Evolutionary conservation across 768 basidiomycete genomes (phyloP).

Genomic region (Termitomyces heimii): DNA sequence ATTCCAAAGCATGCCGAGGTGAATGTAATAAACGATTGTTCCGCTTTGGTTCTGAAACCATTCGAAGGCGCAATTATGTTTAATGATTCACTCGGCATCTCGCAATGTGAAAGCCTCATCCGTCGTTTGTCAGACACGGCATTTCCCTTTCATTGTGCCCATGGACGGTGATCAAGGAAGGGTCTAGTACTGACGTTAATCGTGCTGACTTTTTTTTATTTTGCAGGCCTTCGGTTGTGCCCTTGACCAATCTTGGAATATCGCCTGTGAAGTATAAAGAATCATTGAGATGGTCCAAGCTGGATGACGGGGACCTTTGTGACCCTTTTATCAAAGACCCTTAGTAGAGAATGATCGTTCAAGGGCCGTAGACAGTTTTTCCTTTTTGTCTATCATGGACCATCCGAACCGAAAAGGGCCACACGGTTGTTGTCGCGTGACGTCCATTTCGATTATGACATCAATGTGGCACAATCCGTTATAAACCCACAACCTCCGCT

Average conservation of each 20-base stretch:
- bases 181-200: neutral
- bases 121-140: constrained; percentile 59
- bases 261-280: neutral
- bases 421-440: constrained; percentile 24
- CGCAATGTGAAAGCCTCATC: constrained; percentile 70
- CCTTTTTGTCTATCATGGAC: neutral
- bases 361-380: neutral
- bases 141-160: constrained; percentile 95
- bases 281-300: constrained; percentile 8
- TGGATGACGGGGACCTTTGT: constrained; percentile 4
- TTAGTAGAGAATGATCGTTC: neutral
- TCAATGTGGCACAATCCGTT: constrained; percentile 13
- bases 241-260: constrained; percentile 24
- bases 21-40: constrained; percentile 15
- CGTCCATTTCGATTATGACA: constrained; percentile 17
- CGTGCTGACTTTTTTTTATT: neutral
- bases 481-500: constrained; percentile 10
- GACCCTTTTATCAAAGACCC: neutral
- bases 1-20: constrained; percentile 97
- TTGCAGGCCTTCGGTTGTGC: constrained; percentile 35
- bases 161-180: constrained; percentile 61
- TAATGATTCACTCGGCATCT: constrained; percentile 67
- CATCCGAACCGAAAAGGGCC: neutral
- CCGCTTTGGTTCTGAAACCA: neutral
- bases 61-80: constrained; percentile 92